phyloP scores from a whole-genome alignment of 352 stramenopile genomes.

The Pythium insidiosum region DNA sequence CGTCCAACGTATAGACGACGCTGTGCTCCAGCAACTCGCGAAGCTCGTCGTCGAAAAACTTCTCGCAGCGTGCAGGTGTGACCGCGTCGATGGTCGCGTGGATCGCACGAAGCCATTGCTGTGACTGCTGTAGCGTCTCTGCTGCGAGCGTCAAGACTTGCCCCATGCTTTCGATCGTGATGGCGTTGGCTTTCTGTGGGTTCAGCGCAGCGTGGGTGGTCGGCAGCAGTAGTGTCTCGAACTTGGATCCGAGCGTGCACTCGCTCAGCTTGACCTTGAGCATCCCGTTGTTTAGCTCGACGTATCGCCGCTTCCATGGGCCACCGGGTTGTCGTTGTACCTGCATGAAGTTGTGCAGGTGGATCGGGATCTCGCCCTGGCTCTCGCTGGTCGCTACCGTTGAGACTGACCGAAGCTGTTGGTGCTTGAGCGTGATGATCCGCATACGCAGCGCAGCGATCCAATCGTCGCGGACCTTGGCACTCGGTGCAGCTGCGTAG shows the following conservation, averaged over 20 bases:
- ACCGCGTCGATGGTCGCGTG: conserved; percentile 16
- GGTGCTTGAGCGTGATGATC: conserved; percentile 62
- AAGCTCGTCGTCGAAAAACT: conserved; percentile 47
- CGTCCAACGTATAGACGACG: conserved; percentile 37
- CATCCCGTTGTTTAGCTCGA: conserved; percentile 59
- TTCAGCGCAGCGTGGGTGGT: conserved; percentile 29
- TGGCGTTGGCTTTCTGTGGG: conserved; percentile 46
- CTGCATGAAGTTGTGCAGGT: conserved; percentile 50
- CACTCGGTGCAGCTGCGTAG: conserved; percentile 29
- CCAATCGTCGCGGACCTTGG: conserved; percentile 49
- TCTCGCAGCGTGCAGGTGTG: conserved; percentile 21
- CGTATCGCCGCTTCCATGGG: conserved; percentile 46
- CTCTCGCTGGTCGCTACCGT: conserved; percentile 6
- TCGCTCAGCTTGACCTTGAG: conserved; percentile 60
- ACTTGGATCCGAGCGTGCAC: conserved; percentile 35
- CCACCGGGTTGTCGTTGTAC: conserved; percentile 35
- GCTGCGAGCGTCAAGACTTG: conserved; percentile 41
- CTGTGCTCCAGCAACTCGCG: conserved; percentile 33
- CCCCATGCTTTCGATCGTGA: conserved; percentile 38
- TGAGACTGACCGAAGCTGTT: conserved; percentile 16
- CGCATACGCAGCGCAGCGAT: conserved; percentile 51
- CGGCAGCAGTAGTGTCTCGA: conserved; percentile 43
- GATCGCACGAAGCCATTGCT: conserved; percentile 43
- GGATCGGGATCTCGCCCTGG: conserved; percentile 3
- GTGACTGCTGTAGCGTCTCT: conserved; percentile 22